Evolutionary conservation across 208 protist genomes (phyloP).

Genomic region (Crithidia fasciculata): DNA sequence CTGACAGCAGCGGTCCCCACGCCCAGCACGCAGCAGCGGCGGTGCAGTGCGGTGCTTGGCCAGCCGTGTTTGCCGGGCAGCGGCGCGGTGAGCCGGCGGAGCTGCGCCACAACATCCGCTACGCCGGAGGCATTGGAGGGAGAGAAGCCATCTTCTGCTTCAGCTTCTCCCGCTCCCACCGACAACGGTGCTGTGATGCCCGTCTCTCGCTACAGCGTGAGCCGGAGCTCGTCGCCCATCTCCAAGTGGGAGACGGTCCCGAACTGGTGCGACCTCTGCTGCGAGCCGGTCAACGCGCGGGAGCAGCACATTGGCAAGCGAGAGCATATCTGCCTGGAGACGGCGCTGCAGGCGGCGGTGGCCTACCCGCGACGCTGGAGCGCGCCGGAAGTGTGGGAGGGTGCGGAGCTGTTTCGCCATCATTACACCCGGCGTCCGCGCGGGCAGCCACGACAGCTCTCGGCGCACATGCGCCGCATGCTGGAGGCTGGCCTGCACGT

Average conservation of each 20-base stretch:
- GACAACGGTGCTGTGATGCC: not conserved
- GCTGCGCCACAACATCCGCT: too few species aligned
- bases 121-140: too few species aligned
- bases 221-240: not conserved
- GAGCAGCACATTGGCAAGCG: conserved; percentile 78
- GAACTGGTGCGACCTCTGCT: conserved; percentile 73
- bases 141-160: not conserved
- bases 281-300: conserved; percentile 76
- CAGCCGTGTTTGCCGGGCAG: too few species aligned
- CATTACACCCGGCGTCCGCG: conserved; percentile 34
- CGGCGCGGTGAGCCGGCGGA: too few species aligned
- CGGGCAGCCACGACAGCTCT: conserved; percentile 19
- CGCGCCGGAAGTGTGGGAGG: conserved; percentile 38
- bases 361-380: conserved; percentile 43
- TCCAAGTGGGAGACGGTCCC: conserved; percentile 35
- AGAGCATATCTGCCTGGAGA: conserved; percentile 81
- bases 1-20: too few species aligned
- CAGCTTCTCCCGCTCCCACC: not conserved
- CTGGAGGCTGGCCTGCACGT: conserved; percentile 19
- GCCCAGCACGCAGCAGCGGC: too few species aligned
- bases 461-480: conserved; percentile 17
- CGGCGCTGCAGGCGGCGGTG: conserved; percentile 64
- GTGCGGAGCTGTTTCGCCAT: conserved; percentile 32
- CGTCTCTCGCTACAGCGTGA: conserved; percentile 7
- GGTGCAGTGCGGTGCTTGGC: too few species aligned